A percentile compares a stretch with the other conserved stretches of the same genome.
Conservation (phyloP, 441 rosid genomes). For the Gossypium aridum region DNA sequence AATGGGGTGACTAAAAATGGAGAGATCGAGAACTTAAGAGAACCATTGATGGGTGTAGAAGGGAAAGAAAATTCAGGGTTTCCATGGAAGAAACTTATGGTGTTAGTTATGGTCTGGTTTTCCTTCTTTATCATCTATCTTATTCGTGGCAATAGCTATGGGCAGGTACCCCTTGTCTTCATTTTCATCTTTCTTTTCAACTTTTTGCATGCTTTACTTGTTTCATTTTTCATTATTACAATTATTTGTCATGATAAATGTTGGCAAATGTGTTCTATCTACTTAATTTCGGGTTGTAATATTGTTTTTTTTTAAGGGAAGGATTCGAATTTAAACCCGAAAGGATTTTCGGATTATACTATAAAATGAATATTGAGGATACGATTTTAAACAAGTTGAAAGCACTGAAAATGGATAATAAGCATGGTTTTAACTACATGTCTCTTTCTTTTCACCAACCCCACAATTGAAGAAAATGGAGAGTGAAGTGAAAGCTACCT, state of each 20-base stretch:
- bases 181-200: background rate
- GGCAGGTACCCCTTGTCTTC: conserved; percentile 39
- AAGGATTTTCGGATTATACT: too few species aligned
- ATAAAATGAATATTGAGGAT: too few species aligned
- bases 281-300: too few species aligned
- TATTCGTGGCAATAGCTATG: conserved; percentile 62
- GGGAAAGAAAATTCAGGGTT: conserved; percentile 19
- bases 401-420: background rate
- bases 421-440: background rate
- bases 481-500: background rate
- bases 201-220: background rate
- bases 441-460: background rate
- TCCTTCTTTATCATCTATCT: conserved; percentile 60
- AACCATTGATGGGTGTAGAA: conserved; percentile 38
- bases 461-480: background rate
- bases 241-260: background rate
- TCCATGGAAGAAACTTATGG: conserved; percentile 68
- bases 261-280: too few species aligned
- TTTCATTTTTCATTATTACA: background rate
- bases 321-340: too few species aligned
- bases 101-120: conserved; percentile 61
- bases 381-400: too few species aligned
- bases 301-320: too few species aligned
- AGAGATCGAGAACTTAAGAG: conserved; percentile 19
- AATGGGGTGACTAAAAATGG: conserved; percentile 20